Conservation (phyloP, 169 alveolate species). For the Neospora caninum region DNA sequence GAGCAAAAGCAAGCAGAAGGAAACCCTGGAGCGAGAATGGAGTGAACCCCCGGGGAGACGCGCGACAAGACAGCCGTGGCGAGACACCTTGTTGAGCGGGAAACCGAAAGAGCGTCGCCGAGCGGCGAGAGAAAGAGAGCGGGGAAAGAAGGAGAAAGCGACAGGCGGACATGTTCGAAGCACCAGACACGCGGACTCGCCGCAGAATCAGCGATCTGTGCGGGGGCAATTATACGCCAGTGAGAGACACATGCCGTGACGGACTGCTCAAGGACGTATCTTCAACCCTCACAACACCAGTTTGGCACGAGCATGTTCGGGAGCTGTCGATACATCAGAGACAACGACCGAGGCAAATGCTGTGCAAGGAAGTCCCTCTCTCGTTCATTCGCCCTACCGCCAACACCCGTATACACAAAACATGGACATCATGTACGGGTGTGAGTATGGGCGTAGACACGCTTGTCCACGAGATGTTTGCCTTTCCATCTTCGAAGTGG, state of each 20-base stretch:
- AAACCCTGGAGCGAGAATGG: neutral
- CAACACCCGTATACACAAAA: too few species aligned
- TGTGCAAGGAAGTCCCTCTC: neutral
- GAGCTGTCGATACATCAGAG: neutral
- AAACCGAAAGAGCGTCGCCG: too few species aligned
- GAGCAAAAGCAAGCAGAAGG: neutral
- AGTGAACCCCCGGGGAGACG: neutral
- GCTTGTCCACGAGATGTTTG: too few species aligned
- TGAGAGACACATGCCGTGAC: neutral
- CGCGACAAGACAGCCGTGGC: neutral
- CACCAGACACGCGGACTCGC: too few species aligned
- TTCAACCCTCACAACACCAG: neutral
- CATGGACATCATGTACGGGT: too few species aligned
- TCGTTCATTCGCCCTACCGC: too few species aligned
- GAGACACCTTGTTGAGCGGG: too few species aligned
- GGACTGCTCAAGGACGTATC: conserved; percentile 14
- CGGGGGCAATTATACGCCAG: conserved; percentile 33
- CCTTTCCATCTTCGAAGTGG: too few species aligned
- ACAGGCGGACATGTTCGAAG: neutral
- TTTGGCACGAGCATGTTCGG: conserved; percentile 36
- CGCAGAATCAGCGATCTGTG: too few species aligned
- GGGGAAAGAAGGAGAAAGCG: neutral
- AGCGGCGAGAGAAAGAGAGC: neutral
- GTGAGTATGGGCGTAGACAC: too few species aligned
- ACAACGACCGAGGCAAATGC: conserved; percentile 46